Evolutionary conservation across 2,329 filamentous ascomycete species (phyloP).

Genomic region (Stemphylium lycopersici): DNA sequence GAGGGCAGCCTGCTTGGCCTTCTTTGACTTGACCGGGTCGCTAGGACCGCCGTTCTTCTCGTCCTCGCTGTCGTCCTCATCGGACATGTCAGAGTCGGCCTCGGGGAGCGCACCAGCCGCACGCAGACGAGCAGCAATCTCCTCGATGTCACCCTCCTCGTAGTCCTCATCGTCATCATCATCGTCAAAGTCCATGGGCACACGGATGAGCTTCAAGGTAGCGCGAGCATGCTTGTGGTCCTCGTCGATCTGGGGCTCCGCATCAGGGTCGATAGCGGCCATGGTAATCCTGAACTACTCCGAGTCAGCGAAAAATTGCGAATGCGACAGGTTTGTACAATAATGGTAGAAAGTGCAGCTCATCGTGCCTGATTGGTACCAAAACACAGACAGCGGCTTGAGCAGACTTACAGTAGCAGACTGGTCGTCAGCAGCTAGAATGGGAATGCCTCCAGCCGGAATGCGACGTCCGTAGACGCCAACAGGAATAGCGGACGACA

Average conservation of each 20-base stretch:
- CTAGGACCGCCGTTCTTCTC: constrained; percentile 88
- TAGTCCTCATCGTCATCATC: constrained; percentile 60
- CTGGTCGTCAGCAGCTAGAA: constrained; percentile 76
- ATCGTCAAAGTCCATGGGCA: constrained; percentile 64
- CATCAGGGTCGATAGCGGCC: constrained; percentile 94
- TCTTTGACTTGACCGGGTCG: constrained; percentile 87
- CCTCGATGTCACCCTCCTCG: constrained; percentile 52
- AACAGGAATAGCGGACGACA: constrained; percentile 60
- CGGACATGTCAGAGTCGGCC: constrained; percentile 46
- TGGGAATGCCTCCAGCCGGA: constrained; percentile 80
- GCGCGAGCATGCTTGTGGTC: constrained; percentile 67
- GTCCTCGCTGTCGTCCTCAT: constrained; percentile 66
- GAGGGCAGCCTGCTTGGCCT: constrained; percentile 78
- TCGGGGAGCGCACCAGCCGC: constrained; percentile 44
- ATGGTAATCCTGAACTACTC: constrained; percentile 93
- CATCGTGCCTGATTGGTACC: background rate
- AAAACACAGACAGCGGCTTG: background rate
- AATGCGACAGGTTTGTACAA: constrained; percentile 9
- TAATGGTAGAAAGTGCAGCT: background rate
- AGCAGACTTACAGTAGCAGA: constrained; percentile 76
- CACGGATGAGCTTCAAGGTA: constrained; percentile 89
- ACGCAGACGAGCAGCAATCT: constrained; percentile 46
- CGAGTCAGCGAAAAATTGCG: constrained; percentile 22
- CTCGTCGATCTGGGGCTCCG: constrained; percentile 58
- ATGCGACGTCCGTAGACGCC: constrained; percentile 93